Evolutionary conservation across 108 stramenopile species (phyloP).

Genomic region (Ochromonas danica): DNA sequence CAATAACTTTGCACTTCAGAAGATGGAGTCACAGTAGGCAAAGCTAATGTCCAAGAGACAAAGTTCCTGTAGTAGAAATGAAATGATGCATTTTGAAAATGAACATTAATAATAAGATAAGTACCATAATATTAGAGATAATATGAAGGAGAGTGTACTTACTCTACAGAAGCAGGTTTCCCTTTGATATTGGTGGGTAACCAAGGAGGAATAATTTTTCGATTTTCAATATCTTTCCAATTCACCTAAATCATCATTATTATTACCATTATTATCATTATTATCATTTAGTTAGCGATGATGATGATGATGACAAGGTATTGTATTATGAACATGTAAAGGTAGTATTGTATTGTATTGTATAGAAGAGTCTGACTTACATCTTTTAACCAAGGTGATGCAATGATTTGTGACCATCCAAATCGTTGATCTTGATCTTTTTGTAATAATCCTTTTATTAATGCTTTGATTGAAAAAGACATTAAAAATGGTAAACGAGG

Average conservation of each 20-base stretch:
- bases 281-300: neutral
- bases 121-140: neutral
- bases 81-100: neutral
- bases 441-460: slow-evolving; percentile 22
- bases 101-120: neutral
- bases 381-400: slow-evolving; percentile 3
- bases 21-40: neutral
- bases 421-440: neutral
- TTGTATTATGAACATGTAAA: neutral
- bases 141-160: neutral
- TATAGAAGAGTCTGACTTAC: neutral
- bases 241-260: neutral
- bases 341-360: neutral
- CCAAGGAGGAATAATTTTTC: neutral
- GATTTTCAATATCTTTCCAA: neutral
- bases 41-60: neutral
- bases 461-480: neutral
- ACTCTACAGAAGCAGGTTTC: neutral
- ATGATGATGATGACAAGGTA: neutral
- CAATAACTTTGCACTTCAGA: neutral
- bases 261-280: neutral
- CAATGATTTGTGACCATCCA: neutral
- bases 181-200: neutral
- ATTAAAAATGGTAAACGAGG: neutral
- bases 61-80: neutral